phyloP scores from a whole-genome alignment of 768 basidiomycete species.

The Amanita pallidorosea region DNA sequence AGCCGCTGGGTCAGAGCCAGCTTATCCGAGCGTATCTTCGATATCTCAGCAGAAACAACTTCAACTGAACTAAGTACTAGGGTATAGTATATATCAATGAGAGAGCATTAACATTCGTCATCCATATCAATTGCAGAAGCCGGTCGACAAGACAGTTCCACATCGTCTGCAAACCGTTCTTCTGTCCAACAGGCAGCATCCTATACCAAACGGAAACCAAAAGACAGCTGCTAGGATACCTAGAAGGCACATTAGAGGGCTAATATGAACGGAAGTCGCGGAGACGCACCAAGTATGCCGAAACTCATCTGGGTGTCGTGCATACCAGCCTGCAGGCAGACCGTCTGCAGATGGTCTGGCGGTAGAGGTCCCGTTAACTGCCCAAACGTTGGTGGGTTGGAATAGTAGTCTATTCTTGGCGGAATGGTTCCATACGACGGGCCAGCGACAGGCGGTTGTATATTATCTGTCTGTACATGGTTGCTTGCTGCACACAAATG shows the following conservation, averaged over 20 bases:
- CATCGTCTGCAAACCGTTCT: slow-evolving; percentile 52
- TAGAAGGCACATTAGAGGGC: slow-evolving; percentile 15
- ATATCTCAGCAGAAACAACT: too few species aligned
- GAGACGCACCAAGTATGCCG: slow-evolving; percentile 54
- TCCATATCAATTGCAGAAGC: slow-evolving; percentile 24
- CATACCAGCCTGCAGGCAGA: slow-evolving; percentile 69
- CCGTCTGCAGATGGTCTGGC: slow-evolving; percentile 75
- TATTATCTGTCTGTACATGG: background rate
- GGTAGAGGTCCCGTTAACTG: slow-evolving; percentile 53
- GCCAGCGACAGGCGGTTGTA: background rate
- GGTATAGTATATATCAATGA: too few species aligned
- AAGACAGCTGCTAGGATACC: slow-evolving; percentile 74
- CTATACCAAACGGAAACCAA: slow-evolving; percentile 82
- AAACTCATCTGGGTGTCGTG: slow-evolving; percentile 55
- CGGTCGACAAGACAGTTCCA: slow-evolving; percentile 30
- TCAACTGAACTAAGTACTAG: too few species aligned
- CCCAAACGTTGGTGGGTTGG: slow-evolving; percentile 50
- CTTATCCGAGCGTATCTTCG: too few species aligned
- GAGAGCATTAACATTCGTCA: too few species aligned
- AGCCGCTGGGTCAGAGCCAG: too few species aligned
- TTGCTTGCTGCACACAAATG: background rate
- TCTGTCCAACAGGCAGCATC: slow-evolving; percentile 67
- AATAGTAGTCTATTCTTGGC: slow-evolving; percentile 58
- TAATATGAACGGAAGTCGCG: background rate
- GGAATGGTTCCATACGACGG: slow-evolving; percentile 20